phyloP scores from a whole-genome alignment of 768 basidiomycete species.

The Lepiota venenata region DNA sequence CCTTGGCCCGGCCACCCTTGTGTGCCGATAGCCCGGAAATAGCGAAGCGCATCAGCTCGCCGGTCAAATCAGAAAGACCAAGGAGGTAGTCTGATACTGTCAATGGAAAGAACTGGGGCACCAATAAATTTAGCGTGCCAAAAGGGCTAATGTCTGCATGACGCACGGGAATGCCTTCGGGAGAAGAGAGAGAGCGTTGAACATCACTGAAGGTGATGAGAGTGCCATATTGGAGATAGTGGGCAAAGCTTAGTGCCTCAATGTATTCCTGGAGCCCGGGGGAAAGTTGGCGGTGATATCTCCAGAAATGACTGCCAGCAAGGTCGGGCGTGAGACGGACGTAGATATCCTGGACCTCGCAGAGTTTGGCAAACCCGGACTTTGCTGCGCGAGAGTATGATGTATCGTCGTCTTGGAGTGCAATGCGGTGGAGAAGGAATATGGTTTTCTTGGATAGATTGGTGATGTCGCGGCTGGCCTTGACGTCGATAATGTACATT shows the following conservation, averaged over 20 bases:
- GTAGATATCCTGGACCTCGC: slow-evolving; percentile 65
- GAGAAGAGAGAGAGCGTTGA: slow-evolving; percentile 59
- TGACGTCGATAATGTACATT: slow-evolving; percentile 25
- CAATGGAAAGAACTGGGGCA: slow-evolving; percentile 67
- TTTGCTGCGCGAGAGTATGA: slow-evolving; percentile 37
- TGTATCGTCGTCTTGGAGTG: slow-evolving; percentile 30
- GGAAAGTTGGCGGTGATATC: slow-evolving; percentile 69
- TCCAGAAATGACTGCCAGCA: slow-evolving; percentile 70
- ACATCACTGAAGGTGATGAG: slow-evolving; percentile 70
- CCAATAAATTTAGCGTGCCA: slow-evolving; percentile 9
- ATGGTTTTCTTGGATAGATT: slow-evolving; percentile 91
- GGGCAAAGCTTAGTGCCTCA: slow-evolving; percentile 85
- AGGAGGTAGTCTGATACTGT: slow-evolving; percentile 85
- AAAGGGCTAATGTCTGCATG: slow-evolving; percentile 2
- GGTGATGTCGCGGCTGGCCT: slow-evolving; percentile 83
- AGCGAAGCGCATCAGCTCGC: slow-evolving; percentile 95
- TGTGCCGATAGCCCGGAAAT: slow-evolving; percentile 71
- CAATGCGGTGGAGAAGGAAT: slow-evolving; percentile 83
- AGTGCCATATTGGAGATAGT: slow-evolving; percentile 70
- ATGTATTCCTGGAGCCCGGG: slow-evolving; percentile 94
- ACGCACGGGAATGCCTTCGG: slow-evolving; percentile 63
- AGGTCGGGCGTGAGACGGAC: slow-evolving; percentile 60
- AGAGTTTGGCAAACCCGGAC: slow-evolving; percentile 55
- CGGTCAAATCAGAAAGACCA: slow-evolving; percentile 91
- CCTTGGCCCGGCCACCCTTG: slow-evolving; percentile 61